These are phyloP conservation scores for Dicorynia guianensis DNA, from an alignment of 306 rosid genomes.

Conservation along the genomic window DNA sequence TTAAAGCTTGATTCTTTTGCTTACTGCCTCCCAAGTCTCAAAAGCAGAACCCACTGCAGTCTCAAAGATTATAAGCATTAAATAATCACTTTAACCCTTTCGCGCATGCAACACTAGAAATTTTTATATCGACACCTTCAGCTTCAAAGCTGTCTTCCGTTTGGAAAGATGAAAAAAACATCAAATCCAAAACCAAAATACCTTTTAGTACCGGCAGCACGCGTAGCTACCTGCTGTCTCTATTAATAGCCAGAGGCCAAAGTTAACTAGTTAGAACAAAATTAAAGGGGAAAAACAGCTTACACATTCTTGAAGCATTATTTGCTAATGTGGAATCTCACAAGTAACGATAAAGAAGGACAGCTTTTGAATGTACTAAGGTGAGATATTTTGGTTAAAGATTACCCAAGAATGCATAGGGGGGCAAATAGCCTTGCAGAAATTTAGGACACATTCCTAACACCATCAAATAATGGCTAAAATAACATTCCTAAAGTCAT, in stretches of 20 bases:
- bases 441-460: too few species aligned
- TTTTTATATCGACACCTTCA: conserved; percentile 40
- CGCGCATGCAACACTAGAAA: conserved; percentile 59
- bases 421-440: too few species aligned
- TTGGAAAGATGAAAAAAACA: conserved; percentile 4
- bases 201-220: conserved; percentile 41
- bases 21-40: conserved; percentile 65
- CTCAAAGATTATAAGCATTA: conserved; percentile 35
- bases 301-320: conserved; percentile 39
- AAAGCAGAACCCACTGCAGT: conserved; percentile 72
- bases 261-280: conserved; percentile 9
- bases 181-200: conserved; percentile 25
- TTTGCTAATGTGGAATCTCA: conserved; percentile 44
- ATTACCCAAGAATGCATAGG: too few species aligned
- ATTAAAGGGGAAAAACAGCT: conserved; percentile 17
- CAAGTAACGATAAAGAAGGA: conserved; percentile 54
- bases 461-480: too few species aligned
- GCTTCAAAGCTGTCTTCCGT: conserved; percentile 31
- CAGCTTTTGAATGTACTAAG: conserved; percentile 29
- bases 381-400: not conserved
- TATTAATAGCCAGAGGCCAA: conserved; percentile 21
- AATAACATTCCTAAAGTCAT: too few species aligned
- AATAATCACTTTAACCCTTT: not conserved
- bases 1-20: conserved; percentile 24
- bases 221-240: conserved; percentile 47